These are phyloP conservation scores for Geranium rotundifolium DNA, from an alignment of 345 rosid species.

Conservation along the genomic window DNA sequence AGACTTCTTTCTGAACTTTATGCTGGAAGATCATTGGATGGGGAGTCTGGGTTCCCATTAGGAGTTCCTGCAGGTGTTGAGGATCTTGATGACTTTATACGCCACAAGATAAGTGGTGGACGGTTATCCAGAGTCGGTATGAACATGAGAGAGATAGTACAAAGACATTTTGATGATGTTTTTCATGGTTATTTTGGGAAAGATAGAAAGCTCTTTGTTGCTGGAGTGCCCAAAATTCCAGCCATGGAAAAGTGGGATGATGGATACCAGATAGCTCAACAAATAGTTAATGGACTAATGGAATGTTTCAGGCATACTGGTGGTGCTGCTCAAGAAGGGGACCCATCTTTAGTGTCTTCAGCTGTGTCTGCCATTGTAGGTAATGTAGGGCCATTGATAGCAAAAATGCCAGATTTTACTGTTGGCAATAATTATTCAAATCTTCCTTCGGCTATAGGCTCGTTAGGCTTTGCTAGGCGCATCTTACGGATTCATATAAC, in stretches of 20 bases:
- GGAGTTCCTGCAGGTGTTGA: constrained; percentile 83
- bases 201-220: constrained; percentile 50
- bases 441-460: constrained; percentile 34
- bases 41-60: constrained; percentile 63
- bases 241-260: constrained; percentile 57
- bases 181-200: constrained; percentile 40
- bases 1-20: constrained; percentile 86
- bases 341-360: constrained; percentile 85
- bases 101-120: constrained; percentile 57
- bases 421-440: constrained; percentile 33
- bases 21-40: constrained; percentile 51
- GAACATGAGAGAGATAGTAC: constrained; percentile 78
- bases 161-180: constrained; percentile 56
- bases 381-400: constrained; percentile 54
- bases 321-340: constrained; percentile 98
- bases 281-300: constrained; percentile 57
- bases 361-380: constrained; percentile 80
- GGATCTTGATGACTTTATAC: constrained; percentile 74
- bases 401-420: constrained; percentile 63
- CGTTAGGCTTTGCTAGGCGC: constrained; percentile 48
- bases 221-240: constrained; percentile 40
- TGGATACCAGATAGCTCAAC: constrained; percentile 73
- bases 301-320: constrained; percentile 84
- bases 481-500: constrained; percentile 65
- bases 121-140: constrained; percentile 67